phyloP scores from a whole-genome alignment of 2,329 filamentous ascomycete species.

The Diaporthe citriasiana region DNA sequence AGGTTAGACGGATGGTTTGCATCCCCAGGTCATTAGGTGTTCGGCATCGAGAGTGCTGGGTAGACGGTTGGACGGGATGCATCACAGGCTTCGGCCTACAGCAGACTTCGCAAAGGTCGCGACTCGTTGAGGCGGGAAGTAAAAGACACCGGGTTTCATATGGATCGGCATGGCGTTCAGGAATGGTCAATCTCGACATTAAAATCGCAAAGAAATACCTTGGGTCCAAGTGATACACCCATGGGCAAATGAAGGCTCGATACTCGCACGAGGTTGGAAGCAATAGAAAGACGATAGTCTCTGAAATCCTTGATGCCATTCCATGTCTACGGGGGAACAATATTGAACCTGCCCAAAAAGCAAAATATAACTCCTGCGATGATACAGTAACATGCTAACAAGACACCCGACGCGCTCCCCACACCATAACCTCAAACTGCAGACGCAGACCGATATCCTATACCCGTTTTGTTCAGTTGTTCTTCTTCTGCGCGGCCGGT shows the following conservation, averaged over 20 bases:
- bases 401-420: background rate
- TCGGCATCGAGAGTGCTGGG: background rate
- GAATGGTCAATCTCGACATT: conserved; percentile 7
- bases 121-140: background rate
- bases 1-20: background rate
- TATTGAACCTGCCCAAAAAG: conserved; percentile 23
- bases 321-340: conserved; percentile 13
- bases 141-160: background rate
- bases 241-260: background rate
- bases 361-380: conserved; percentile 13
- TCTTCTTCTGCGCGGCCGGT: conserved; percentile 88
- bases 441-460: conserved; percentile 53
- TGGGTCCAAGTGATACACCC: background rate
- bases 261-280: background rate
- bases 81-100: background rate
- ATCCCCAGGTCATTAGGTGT: background rate
- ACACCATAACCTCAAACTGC: conserved; percentile 15
- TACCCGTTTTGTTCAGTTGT: conserved; percentile 48
- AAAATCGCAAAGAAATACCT: background rate
- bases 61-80: background rate
- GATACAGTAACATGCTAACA: conserved; percentile 26
- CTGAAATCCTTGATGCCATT: conserved; percentile 5
- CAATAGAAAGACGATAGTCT: background rate
- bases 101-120: too few relatives aligned
- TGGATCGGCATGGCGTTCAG: conserved; percentile 39